phyloP scores from a whole-genome alignment of 495 filamentous ascomycete species.

The Lepraria neglecta region DNA sequence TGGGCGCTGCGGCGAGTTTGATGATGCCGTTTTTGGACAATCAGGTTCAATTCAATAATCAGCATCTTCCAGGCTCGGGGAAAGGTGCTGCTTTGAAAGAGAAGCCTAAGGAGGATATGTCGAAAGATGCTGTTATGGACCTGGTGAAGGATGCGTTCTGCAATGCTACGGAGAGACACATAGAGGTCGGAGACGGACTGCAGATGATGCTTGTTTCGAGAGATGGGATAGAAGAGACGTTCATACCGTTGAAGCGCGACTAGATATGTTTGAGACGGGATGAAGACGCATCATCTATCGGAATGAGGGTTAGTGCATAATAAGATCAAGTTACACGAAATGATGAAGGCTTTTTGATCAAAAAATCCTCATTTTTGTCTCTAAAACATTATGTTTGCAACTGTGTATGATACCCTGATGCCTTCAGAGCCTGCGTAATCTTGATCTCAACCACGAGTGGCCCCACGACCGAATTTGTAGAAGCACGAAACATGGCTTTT shows the following conservation, averaged over 20 bases:
- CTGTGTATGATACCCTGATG: no score
- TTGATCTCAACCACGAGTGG: no score
- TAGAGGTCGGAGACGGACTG: conserved; percentile 93
- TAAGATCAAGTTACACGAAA: no score
- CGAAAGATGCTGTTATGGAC: conserved; percentile 66
- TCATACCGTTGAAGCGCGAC: conserved; percentile 82
- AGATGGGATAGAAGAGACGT: conserved; percentile 81
- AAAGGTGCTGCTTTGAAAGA: conserved; percentile 71
- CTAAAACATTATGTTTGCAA: no score
- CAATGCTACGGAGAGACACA: conserved; percentile 95
- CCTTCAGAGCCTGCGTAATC: no score
- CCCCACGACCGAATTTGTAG: no score
- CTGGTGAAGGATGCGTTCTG: conserved; percentile 96
- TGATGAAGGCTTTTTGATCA: no score
- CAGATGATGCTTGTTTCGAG: conserved; percentile 90
- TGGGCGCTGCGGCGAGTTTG: conserved; percentile 88
- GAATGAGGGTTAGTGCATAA: no score
- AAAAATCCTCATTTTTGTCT: no score
- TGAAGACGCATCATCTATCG: no score
- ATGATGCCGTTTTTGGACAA: conserved; percentile 99
- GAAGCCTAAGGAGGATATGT: conserved; percentile 58
- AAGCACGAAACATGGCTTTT: no score
- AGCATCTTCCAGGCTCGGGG: conserved; percentile 85
- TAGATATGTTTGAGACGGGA: conserved; percentile 35
- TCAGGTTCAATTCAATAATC: conserved; percentile 99